These are phyloP conservation scores for Kalmanozyma brasiliensis DNA, from an alignment of 1,284 basidiomycete species.

Conservation along the genomic window DNA sequence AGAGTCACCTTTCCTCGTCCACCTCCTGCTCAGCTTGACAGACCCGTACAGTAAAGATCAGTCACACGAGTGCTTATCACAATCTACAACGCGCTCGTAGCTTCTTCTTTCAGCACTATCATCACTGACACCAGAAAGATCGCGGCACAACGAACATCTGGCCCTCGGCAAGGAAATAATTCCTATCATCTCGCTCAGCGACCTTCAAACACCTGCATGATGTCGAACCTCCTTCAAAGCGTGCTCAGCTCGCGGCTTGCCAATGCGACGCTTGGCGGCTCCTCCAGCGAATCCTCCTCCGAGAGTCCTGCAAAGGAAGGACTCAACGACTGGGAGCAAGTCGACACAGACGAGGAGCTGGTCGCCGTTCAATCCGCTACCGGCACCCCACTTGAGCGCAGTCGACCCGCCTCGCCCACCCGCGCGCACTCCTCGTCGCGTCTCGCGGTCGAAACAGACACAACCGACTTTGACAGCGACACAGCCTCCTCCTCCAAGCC, in stretches of 20 bases:
- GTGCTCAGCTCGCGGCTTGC: conserved; percentile 55
- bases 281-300: conserved; percentile 11
- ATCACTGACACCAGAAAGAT: no score
- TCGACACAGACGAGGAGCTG: conserved; percentile 53
- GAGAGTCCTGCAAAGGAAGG: conserved; percentile 22
- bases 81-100: no score
- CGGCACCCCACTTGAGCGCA: conserved; percentile 44
- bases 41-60: no score
- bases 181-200: not conserved
- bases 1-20: not conserved
- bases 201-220: conserved; percentile 7
- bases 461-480: conserved; percentile 41
- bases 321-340: conserved; percentile 55
- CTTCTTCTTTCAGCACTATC: no score
- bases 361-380: conserved; percentile 41
- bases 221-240: conserved; percentile 57
- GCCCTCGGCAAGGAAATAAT: no score
- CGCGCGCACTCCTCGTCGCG: conserved; percentile 32
- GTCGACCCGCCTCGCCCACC: conserved; percentile 41
- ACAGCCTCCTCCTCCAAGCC: conserved; percentile 11
- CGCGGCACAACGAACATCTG: no score
- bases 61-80: no score
- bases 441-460: conserved; percentile 40
- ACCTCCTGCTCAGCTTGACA: no score
- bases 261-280: conserved; percentile 38